These are phyloP conservation scores for Neurospora sp. DNA, from an alignment of 2,329 filamentous ascomycete genomes.

Conservation along the genomic window DNA sequence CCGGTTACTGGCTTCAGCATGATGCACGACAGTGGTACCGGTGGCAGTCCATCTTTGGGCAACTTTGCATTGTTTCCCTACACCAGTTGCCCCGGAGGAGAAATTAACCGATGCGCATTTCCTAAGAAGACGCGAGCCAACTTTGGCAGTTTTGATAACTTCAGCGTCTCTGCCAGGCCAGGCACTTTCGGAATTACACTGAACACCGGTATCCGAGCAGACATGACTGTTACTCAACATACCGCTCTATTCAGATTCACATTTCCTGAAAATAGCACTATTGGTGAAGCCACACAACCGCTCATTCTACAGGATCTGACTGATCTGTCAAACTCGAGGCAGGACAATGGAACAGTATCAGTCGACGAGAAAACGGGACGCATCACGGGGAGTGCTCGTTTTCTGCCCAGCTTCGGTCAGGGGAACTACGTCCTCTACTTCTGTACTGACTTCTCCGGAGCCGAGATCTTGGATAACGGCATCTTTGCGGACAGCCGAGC, in stretches of 20 bases:
- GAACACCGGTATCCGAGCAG: slow-evolving; percentile 45
- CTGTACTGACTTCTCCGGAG: slow-evolving; percentile 57
- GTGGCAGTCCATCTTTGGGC: slow-evolving; percentile 51
- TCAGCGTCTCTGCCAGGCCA: slow-evolving; percentile 45
- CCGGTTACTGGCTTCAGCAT: slow-evolving; percentile 45
- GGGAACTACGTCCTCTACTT: slow-evolving; percentile 52
- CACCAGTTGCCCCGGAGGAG: slow-evolving; percentile 47
- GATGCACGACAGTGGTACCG: slow-evolving; percentile 50
- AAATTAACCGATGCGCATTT: slow-evolving; percentile 52
- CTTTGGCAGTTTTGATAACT: slow-evolving; percentile 36
- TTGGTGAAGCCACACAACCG: slow-evolving; percentile 35
- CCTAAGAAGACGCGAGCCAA: slow-evolving; percentile 33
- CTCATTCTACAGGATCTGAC: slow-evolving; percentile 56
- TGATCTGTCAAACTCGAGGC: slow-evolving; percentile 51
- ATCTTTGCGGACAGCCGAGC: slow-evolving; percentile 50
- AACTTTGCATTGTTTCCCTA: slow-evolving; percentile 67
- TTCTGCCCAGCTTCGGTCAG: slow-evolving; percentile 54
- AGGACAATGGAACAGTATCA: slow-evolving; percentile 44
- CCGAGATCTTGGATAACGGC: slow-evolving; percentile 47
- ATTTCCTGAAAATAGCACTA: slow-evolving; percentile 36
- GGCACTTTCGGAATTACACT: slow-evolving; percentile 57
- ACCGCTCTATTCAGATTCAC: slow-evolving; percentile 56
- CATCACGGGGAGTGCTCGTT: slow-evolving; percentile 52
- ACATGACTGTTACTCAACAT: slow-evolving; percentile 60
- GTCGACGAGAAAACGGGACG: slow-evolving; percentile 47